Evolutionary conservation across 345 rosid genomes (phyloP).

Genomic region (Salix dunnii): DNA sequence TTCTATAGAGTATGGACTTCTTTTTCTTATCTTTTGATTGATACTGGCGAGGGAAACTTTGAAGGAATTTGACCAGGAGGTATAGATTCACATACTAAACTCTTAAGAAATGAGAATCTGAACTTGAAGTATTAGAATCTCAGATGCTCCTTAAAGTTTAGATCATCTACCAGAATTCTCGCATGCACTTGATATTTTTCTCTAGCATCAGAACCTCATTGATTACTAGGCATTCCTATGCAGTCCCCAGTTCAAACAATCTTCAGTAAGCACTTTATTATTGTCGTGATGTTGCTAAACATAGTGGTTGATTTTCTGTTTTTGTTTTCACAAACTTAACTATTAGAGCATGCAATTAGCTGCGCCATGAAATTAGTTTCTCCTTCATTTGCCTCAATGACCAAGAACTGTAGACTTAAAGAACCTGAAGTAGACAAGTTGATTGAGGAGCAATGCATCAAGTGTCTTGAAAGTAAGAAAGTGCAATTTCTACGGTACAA

Average conservation of each 20-base stretch:
- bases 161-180: background rate
- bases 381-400: background rate
- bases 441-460: background rate
- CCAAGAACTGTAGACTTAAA: background rate
- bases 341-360: background rate
- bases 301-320: background rate
- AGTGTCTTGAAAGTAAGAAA: background rate
- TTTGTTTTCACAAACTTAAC: background rate
- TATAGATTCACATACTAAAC: background rate
- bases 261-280: background rate
- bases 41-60: background rate
- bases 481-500: background rate
- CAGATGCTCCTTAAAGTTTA: background rate
- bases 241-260: background rate
- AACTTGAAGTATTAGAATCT: background rate
- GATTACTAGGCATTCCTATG: background rate
- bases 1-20: background rate
- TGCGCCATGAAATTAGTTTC: background rate
- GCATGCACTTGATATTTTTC: background rate
- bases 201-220: background rate
- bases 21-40: background rate
- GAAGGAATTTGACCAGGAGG: background rate
- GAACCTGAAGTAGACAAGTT: background rate
- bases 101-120: background rate
- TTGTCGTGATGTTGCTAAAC: background rate